phyloP scores from a whole-genome alignment of 2,329 filamentous ascomycete species.

The Ophiostoma montium region DNA sequence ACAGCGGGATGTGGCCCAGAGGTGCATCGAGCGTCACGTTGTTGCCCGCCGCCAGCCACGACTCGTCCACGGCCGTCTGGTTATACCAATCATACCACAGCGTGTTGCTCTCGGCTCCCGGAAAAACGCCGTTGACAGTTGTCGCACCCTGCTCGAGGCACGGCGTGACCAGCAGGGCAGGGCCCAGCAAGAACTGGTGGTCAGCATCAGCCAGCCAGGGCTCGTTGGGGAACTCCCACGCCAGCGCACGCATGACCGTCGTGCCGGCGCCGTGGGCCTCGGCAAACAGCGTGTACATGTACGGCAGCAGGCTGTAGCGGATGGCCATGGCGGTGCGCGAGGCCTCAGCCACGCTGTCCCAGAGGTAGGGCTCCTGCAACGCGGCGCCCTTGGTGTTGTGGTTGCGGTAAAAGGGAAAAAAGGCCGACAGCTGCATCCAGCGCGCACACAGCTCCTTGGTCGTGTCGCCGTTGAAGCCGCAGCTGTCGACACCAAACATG shows the following conservation, averaged over 20 bases:
- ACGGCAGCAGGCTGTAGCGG: conserved; percentile 69
- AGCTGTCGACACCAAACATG: conserved; percentile 60
- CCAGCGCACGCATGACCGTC: conserved; percentile 55
- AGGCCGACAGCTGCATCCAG: conserved; percentile 62
- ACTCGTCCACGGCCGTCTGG: conserved; percentile 34
- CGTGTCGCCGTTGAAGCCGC: conserved; percentile 56
- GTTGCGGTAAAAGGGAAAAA: conserved; percentile 63
- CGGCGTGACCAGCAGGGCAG: conserved; percentile 33
- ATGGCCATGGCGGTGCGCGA: conserved; percentile 55
- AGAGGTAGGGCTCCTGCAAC: conserved; percentile 59
- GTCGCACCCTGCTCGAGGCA: conserved; percentile 30
- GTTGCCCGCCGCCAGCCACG: conserved; percentile 18
- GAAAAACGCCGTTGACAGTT: conserved; percentile 29
- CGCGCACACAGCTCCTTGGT: conserved; percentile 57
- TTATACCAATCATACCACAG: conserved; percentile 74
- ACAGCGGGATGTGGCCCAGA: conserved; percentile 59
- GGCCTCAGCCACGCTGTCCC: conserved; percentile 46
- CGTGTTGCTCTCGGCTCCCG: conserved; percentile 24
- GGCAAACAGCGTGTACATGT: conserved; percentile 61
- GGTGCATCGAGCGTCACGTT: conserved; percentile 28
- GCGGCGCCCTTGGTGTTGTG: conserved; percentile 34
- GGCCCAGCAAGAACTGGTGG: conserved; percentile 36
- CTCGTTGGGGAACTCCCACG: conserved; percentile 52
- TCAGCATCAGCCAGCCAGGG: conserved; percentile 30
- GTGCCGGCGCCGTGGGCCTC: conserved; percentile 44